Conservation (phyloP, 805 yeast genomes). For the Candida germanica region DNA sequence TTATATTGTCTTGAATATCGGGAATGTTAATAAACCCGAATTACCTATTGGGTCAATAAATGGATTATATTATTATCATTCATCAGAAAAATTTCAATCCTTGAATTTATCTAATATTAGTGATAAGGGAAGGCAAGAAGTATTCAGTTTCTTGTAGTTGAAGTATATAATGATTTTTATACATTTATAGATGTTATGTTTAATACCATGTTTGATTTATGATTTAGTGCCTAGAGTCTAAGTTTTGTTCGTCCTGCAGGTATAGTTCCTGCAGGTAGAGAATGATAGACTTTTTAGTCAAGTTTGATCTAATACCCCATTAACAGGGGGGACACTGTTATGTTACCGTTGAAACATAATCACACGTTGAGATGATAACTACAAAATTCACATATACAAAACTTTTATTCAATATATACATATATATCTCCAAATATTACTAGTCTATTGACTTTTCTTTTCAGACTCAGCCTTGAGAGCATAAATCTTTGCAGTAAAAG, state of each 20-base stretch:
- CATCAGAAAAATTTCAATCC: slow-evolving; percentile 78
- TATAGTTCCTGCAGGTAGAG: no score
- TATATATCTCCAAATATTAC: no score
- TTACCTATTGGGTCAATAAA: slow-evolving; percentile 61
- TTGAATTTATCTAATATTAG: slow-evolving; percentile 59
- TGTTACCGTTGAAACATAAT: no score
- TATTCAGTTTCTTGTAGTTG: slow-evolving; percentile 10
- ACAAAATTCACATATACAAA: no score
- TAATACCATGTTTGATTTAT: no score
- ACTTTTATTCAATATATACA: no score
- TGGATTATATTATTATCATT: slow-evolving; percentile 79
- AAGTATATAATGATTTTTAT: neutral
- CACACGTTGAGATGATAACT: no score
- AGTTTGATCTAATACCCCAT: no score
- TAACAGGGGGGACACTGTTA: no score
- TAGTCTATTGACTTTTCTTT: slow-evolving; percentile 6
- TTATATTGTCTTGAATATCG: slow-evolving; percentile 78
- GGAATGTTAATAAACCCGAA: slow-evolving; percentile 16
- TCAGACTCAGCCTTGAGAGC: slow-evolving; percentile 32
- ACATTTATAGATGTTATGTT: neutral
- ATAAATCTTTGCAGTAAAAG: slow-evolving; percentile 90
- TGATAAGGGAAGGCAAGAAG: slow-evolving; percentile 36
- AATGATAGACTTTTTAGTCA: no score
- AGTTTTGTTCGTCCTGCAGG: no score
- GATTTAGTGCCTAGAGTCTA: no score